These are phyloP conservation scores for Linnemannia exigua DNA, from an alignment of 192 early-diverging fungal species.

Conservation along the genomic window DNA sequence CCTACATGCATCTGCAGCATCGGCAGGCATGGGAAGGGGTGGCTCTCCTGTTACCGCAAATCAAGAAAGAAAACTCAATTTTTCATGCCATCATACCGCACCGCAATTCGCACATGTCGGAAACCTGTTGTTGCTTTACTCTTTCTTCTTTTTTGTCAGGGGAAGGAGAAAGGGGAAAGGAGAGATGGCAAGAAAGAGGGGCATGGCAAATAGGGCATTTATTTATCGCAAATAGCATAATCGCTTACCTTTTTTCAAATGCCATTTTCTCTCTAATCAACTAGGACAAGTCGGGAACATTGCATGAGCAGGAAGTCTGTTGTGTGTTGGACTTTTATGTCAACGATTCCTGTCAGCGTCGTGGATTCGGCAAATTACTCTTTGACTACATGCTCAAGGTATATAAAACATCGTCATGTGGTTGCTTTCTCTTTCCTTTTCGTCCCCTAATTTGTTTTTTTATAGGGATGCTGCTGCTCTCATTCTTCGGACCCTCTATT, in stretches of 20 bases:
- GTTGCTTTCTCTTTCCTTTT: constrained; percentile 7
- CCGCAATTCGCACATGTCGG: not conserved
- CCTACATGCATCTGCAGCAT: not conserved
- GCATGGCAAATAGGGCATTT: not conserved
- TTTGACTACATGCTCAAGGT: constrained; percentile 59
- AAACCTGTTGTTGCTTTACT: not conserved
- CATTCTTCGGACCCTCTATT: not conserved
- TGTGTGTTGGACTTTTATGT: constrained; percentile 61
- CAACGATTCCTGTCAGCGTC: constrained; percentile 48
- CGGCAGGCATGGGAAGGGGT: not conserved
- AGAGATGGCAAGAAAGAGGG: not conserved
- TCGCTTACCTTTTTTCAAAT: not conserved
- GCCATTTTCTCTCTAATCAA: not conserved
- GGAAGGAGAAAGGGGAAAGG: not conserved
- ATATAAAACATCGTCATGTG: not conserved
- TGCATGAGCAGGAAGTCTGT: constrained; percentile 55
- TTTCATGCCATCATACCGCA: not conserved
- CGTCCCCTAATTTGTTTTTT: not conserved
- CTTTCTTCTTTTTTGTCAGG: not conserved
- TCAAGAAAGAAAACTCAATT: not conserved
- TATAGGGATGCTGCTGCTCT: not conserved
- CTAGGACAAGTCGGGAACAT: constrained; percentile 49
- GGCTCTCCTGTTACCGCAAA: not conserved
- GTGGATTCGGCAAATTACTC: constrained; percentile 51
- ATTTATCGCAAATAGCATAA: not conserved